These are phyloP conservation scores for Persicaria tinctoria DNA, from an alignment of 148 eudicot genomes.

Conservation along the genomic window DNA sequence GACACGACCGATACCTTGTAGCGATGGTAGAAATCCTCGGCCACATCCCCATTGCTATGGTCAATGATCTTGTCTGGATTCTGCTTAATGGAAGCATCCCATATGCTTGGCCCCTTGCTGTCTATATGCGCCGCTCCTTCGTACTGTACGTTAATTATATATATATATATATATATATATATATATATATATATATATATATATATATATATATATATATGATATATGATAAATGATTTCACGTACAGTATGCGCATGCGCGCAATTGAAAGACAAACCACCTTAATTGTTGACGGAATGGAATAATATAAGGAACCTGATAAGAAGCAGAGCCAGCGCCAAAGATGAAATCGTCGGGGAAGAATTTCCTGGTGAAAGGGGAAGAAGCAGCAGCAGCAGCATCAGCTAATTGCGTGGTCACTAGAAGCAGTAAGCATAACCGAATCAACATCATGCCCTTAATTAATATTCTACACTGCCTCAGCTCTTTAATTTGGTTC, in stretches of 20 bases:
- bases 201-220: too few relatives aligned
- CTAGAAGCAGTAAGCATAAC: too few relatives aligned
- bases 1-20: background rate
- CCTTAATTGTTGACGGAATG: too few relatives aligned
- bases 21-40: conserved; percentile 12
- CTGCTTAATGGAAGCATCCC: conserved; percentile 6
- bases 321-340: conserved; percentile 10
- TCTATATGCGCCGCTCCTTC: conserved; percentile 5
- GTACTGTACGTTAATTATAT: background rate
- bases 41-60: conserved; percentile 10
- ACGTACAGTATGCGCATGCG: too few relatives aligned
- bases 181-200: too few relatives aligned
- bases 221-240: too few relatives aligned
- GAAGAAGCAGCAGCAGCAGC: background rate
- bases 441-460: too few relatives aligned
- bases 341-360: conserved; percentile 1
- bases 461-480: too few relatives aligned
- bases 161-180: too few relatives aligned
- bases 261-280: background rate
- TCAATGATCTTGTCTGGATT: conserved; percentile 2
- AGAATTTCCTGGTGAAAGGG: background rate
- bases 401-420: too few relatives aligned
- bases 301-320: background rate
- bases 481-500: too few relatives aligned
- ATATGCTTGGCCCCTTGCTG: conserved; percentile 7